phyloP scores from a whole-genome alignment of 306 rosid species.

The Vigna nakashimae region DNA sequence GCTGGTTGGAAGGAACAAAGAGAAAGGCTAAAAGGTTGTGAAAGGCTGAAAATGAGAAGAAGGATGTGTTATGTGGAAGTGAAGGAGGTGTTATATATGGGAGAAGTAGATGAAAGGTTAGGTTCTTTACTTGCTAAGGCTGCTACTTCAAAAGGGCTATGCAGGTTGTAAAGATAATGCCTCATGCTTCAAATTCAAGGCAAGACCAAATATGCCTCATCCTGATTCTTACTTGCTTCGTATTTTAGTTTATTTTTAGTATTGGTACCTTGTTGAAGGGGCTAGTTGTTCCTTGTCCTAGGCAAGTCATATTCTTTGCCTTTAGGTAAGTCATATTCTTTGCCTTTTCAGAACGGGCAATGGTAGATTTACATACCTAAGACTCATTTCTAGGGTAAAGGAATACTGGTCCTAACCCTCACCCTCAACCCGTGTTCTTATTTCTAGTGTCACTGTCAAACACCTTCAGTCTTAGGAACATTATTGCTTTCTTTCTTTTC shows the following conservation, averaged over 20 bases:
- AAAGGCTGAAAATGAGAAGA: conserved; percentile 21
- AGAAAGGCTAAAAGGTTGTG: conserved; percentile 34
- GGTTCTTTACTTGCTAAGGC: conserved; percentile 91
- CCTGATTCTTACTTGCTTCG: conserved; percentile 70
- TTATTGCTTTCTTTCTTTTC: too few species aligned
- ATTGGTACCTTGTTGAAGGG: conserved; percentile 51
- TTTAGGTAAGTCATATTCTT: neutral
- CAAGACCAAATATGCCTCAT: conserved; percentile 59
- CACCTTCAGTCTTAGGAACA: too few species aligned
- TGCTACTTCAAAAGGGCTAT: conserved; percentile 51
- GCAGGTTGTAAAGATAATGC: conserved; percentile 46
- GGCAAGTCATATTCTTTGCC: conserved; percentile 69
- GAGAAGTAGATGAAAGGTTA: conserved; percentile 40
- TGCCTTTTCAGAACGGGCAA: too few species aligned
- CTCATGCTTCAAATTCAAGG: conserved; percentile 80
- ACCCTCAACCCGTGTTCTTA: too few species aligned
- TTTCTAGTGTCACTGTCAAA: too few species aligned
- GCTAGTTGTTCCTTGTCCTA: conserved; percentile 41
- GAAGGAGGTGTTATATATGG: conserved; percentile 35
- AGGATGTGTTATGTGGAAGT: conserved; percentile 39
- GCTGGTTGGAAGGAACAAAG: conserved; percentile 16
- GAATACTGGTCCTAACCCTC: too few species aligned
- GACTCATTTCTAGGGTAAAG: too few species aligned
- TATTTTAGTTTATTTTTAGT: conserved; percentile 44
- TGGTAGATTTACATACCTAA: too few species aligned